These are phyloP conservation scores for Phaeoacremonium minimum DNA, from an alignment of 2,329 filamentous ascomycete genomes.

Conservation along the genomic window DNA sequence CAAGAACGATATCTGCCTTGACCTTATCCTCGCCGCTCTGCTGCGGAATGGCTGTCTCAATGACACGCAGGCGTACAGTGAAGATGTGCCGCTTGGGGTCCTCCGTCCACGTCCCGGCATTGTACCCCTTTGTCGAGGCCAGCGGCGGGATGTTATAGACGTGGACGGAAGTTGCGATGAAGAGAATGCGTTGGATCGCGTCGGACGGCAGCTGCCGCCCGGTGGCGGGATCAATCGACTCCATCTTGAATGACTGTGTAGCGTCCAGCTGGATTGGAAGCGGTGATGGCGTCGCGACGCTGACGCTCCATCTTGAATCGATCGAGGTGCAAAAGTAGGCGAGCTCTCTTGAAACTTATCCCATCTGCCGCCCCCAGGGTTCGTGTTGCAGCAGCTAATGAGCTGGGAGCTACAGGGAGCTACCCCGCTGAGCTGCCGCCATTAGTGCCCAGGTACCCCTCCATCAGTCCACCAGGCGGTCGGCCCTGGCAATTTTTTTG, in stretches of 20 bases:
- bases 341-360: no score
- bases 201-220: slow-evolving; percentile 63
- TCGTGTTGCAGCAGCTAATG: not conserved
- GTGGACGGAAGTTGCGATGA: slow-evolving; percentile 70
- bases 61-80: slow-evolving; percentile 73
- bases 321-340: no score
- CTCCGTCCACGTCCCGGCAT: slow-evolving; percentile 71
- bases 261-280: no score
- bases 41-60: slow-evolving; percentile 64
- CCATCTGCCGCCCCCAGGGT: not conserved
- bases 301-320: no score
- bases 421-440: not conserved
- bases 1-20: slow-evolving; percentile 72
- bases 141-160: slow-evolving; percentile 85
- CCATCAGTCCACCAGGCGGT: no score
- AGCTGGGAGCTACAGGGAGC: not conserved
- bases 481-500: no score
- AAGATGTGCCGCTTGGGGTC: slow-evolving; percentile 74
- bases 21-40: slow-evolving; percentile 47
- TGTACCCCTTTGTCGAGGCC: slow-evolving; percentile 73
- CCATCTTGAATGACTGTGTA: slow-evolving; percentile 47
- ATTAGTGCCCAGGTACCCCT: no score
- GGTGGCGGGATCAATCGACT: slow-evolving; percentile 66
- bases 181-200: slow-evolving; percentile 82
- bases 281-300: not conserved